These are phyloP conservation scores for Sporothrix inflata DNA, from an alignment of 2,329 filamentous ascomycete species.

Conservation along the genomic window DNA sequence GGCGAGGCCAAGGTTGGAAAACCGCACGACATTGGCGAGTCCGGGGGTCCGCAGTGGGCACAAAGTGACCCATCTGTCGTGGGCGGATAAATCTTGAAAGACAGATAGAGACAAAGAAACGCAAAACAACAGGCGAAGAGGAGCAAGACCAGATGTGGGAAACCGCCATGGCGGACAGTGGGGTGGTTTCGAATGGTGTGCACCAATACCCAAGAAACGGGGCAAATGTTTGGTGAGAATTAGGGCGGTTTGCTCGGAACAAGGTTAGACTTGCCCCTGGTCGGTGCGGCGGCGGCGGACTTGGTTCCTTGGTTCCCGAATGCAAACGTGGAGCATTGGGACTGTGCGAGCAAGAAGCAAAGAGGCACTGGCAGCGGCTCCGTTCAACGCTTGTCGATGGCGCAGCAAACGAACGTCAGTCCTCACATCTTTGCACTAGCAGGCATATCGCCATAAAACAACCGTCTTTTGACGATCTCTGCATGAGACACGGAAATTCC, in stretches of 20 bases:
- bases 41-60: background rate
- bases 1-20: background rate
- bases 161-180: background rate
- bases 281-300: conserved; percentile 18
- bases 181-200: background rate
- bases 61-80: background rate
- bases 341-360: background rate
- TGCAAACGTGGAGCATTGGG: conserved; percentile 17
- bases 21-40: background rate
- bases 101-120: background rate
- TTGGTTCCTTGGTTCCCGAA: conserved; percentile 16
- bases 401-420: background rate
- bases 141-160: background rate
- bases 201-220: background rate
- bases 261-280: background rate
- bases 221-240: background rate
- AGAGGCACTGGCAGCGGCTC: background rate
- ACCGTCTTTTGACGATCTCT: background rate
- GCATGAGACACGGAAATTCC: conserved; percentile 17
- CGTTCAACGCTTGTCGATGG: background rate
- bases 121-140: background rate
- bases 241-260: background rate
- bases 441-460: background rate
- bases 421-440: background rate
- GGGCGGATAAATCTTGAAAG: background rate